These are phyloP conservation scores for Filosporella fistucella DNA, from an alignment of 495 filamentous ascomycete genomes.

Conservation along the genomic window DNA sequence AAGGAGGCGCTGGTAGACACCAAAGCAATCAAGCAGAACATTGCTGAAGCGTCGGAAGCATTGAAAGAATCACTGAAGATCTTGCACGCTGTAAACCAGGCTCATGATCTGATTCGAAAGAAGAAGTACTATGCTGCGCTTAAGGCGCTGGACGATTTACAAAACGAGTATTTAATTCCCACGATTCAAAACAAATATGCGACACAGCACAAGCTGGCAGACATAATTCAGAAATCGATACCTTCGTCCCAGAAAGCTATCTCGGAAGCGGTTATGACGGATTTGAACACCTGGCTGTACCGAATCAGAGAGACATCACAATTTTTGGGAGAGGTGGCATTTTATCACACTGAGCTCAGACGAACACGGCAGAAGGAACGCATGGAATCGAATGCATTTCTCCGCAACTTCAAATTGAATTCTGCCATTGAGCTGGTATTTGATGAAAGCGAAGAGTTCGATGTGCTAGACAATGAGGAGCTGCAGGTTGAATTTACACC, in stretches of 20 bases:
- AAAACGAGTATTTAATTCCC: slow-evolving; percentile 77
- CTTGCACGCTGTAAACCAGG: slow-evolving; percentile 86
- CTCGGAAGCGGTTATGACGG: slow-evolving; percentile 93
- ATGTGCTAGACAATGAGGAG: slow-evolving; percentile 90
- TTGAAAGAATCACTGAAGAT: slow-evolving; percentile 91
- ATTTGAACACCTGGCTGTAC: slow-evolving; percentile 97
- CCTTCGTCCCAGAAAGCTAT: slow-evolving; percentile 90
- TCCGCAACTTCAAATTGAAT: slow-evolving; percentile 84
- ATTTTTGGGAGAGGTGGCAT: slow-evolving; percentile 92
- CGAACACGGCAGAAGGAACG: slow-evolving; percentile 78
- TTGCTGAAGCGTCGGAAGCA: slow-evolving; percentile 86
- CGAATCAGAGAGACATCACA: slow-evolving; percentile 93
- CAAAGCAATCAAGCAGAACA: slow-evolving; percentile 87
- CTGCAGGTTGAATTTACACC: slow-evolving; percentile 92
- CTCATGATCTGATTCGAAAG: slow-evolving; percentile 81
- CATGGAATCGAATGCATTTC: slow-evolving; percentile 61
- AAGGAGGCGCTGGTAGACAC: slow-evolving; percentile 93
- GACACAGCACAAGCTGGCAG: slow-evolving; percentile 90
- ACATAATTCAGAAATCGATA: slow-evolving; percentile 91
- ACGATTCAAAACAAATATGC: slow-evolving; percentile 59
- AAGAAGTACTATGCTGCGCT: slow-evolving; percentile 96
- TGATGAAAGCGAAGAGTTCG: slow-evolving; percentile 92
- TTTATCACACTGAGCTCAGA: slow-evolving; percentile 90
- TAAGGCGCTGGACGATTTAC: slow-evolving; percentile 89
- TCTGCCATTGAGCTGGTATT: slow-evolving; percentile 93